Evolutionary conservation across 306 rosid genomes (phyloP).

Genomic region (Cucumis sativus): DNA sequence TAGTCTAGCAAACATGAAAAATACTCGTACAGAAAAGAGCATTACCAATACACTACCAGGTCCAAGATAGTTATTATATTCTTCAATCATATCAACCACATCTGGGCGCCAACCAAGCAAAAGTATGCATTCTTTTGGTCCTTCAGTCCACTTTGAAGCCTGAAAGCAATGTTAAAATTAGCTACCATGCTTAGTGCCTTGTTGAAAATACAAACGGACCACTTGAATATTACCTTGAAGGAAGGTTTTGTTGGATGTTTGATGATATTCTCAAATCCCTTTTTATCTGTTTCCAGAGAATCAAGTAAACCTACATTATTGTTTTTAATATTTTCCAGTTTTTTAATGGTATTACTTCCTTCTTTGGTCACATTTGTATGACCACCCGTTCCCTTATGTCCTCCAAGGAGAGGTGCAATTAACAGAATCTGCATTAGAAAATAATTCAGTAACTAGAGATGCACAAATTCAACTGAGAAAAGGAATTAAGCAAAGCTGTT

Average conservation of each 20-base stretch:
- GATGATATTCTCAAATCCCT: constrained; percentile 42
- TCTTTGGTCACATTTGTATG: constrained; percentile 20
- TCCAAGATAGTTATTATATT: constrained; percentile 95
- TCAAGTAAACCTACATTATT: constrained; percentile 11
- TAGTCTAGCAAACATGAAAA: neutral
- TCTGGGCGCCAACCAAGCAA: constrained; percentile 92
- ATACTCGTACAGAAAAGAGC: constrained; percentile 1
- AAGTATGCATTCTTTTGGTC: constrained; percentile 82
- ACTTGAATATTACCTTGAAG: constrained; percentile 48
- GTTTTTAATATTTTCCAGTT: constrained; percentile 31
- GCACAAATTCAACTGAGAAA: neutral
- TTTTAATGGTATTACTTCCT: constrained; percentile 23
- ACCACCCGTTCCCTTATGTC: constrained; percentile 17
- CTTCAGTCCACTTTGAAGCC: constrained; percentile 60
- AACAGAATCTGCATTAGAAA: constrained; percentile 45
- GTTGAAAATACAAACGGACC: neutral
- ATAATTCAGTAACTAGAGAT: neutral
- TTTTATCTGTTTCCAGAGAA: constrained; percentile 32
- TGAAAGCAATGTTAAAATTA: constrained; percentile 15
- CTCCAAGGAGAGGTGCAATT: constrained; percentile 52
- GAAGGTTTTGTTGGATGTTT: constrained; percentile 52
- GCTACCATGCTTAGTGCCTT: neutral
- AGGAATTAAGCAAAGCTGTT: neutral
- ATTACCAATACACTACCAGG: constrained; percentile 89
- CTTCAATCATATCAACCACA: constrained; percentile 71